Conservation (phyloP, 345 rosid genomes). For the Physaria fendleri region DNA sequence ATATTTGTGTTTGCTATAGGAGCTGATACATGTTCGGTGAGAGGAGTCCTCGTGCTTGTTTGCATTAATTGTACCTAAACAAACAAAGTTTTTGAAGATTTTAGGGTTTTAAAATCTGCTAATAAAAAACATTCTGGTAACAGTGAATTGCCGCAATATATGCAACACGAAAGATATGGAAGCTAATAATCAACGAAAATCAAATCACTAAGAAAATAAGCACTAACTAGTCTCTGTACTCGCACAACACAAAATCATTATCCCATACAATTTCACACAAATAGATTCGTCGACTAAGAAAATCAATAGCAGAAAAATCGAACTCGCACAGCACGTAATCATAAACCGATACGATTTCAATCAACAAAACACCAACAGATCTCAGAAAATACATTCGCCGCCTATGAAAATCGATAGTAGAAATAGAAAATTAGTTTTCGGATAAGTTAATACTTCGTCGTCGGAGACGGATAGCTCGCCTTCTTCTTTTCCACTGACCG, state of each 20-base stretch:
- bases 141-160: not conserved
- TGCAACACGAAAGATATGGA: conserved; percentile 2
- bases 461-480: conserved; percentile 81
- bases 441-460: conserved; percentile 36
- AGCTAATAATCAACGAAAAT: not conserved
- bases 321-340: no score
- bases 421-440: not conserved
- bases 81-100: not conserved
- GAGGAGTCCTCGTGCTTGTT: conserved; percentile 30
- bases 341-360: no score
- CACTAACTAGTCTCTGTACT: not conserved
- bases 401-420: no score
- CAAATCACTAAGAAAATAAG: not conserved
- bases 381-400: no score
- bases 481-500: conserved; percentile 49
- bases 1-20: conserved; percentile 25
- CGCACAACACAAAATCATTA: conserved; percentile 1
- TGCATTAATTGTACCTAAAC: conserved; percentile 35
- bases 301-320: not conserved
- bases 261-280: not conserved
- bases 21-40: conserved; percentile 8
- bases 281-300: not conserved
- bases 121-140: not conserved
- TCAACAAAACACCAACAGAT: no score
- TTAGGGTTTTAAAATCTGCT: not conserved